A percentile compares a stretch with the other conserved stretches of the same genome.
phyloP scores from a whole-genome alignment of 1,284 basidiomycete genomes.

The Xerocomus nothofagi region DNA sequence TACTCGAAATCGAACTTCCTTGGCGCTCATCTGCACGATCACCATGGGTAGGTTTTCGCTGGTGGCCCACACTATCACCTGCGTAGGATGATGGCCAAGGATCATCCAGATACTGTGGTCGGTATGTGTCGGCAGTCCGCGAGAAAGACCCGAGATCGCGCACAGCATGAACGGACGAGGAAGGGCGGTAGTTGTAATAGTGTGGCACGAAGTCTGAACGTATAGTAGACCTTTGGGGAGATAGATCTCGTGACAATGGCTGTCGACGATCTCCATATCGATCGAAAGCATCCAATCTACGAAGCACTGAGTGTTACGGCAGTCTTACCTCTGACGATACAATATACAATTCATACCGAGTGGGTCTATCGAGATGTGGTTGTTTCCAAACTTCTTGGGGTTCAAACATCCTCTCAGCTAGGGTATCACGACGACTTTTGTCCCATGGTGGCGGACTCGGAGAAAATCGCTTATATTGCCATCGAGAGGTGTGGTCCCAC shows the following conservation, averaged over 20 bases:
- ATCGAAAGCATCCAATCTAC: slow-evolving; percentile 31
- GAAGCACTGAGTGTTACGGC: slow-evolving; percentile 15
- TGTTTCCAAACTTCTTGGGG: slow-evolving; percentile 72
- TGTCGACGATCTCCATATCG: slow-evolving; percentile 35
- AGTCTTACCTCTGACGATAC: slow-evolving; percentile 25
- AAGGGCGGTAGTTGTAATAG: slow-evolving; percentile 47
- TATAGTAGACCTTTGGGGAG: slow-evolving; percentile 35
- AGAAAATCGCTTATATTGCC: slow-evolving; percentile 33
- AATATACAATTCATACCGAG: slow-evolving; percentile 30
- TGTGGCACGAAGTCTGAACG: slow-evolving; percentile 32
- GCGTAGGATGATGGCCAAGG: slow-evolving; percentile 22
- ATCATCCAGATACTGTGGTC: slow-evolving; percentile 39
- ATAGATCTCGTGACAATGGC: slow-evolving; percentile 33
- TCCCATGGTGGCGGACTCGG: slow-evolving; percentile 38
- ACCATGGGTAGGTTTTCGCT: slow-evolving; percentile 15
- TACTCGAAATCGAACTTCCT: slow-evolving; percentile 38
- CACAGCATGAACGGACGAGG: slow-evolving; percentile 23
- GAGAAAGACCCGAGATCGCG: slow-evolving; percentile 36
- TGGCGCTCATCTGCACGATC: slow-evolving; percentile 32
- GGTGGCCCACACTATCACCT: slow-evolving; percentile 19
- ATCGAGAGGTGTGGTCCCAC: slow-evolving; percentile 36
- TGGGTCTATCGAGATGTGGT: slow-evolving; percentile 40
- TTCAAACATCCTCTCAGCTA: slow-evolving; percentile 63
- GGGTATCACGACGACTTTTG: slow-evolving; percentile 40
- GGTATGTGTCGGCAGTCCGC: slow-evolving; percentile 40